Evolutionary conservation across 345 rosid genomes (phyloP).

Genomic region (Clarkia xantiana): DNA sequence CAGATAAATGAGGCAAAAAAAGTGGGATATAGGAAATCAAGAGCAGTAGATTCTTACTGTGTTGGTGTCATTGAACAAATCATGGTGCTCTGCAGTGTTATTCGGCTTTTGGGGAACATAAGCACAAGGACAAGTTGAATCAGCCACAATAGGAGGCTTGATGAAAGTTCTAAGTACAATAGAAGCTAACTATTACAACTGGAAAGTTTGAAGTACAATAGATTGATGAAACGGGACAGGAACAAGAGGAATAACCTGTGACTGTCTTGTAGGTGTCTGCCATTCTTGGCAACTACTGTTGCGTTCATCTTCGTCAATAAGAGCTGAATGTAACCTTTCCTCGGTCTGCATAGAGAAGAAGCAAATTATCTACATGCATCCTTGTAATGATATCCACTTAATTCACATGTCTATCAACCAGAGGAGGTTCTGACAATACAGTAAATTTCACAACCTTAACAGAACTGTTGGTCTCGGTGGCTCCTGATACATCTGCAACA

Average conservation of each 20-base stretch:
- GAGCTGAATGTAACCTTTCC: conserved; percentile 1
- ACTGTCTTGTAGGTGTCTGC: neutral
- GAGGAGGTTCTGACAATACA: neutral
- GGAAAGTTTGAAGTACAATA: neutral
- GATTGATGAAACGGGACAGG: neutral
- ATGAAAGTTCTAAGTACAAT: neutral
- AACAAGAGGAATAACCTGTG: neutral
- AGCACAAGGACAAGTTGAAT: neutral
- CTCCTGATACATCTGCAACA: conserved; percentile 7
- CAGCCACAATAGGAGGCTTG: neutral
- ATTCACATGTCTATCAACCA: neutral
- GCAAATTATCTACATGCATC: neutral
- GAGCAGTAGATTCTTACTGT: neutral
- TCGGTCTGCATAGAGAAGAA: conserved; percentile 3
- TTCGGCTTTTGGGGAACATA: neutral
- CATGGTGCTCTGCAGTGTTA: neutral
- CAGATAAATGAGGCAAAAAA: neutral
- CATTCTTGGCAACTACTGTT: neutral
- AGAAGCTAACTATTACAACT: neutral
- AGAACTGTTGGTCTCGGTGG: conserved; percentile 7
- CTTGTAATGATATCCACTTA: neutral
- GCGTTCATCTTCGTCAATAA: neutral
- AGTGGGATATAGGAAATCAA: neutral
- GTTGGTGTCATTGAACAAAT: neutral
- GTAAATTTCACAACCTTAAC: conserved; percentile 18